These are phyloP conservation scores for Coemansia erecta DNA, from an alignment of 192 early-diverging fungal species.

Conservation along the genomic window DNA sequence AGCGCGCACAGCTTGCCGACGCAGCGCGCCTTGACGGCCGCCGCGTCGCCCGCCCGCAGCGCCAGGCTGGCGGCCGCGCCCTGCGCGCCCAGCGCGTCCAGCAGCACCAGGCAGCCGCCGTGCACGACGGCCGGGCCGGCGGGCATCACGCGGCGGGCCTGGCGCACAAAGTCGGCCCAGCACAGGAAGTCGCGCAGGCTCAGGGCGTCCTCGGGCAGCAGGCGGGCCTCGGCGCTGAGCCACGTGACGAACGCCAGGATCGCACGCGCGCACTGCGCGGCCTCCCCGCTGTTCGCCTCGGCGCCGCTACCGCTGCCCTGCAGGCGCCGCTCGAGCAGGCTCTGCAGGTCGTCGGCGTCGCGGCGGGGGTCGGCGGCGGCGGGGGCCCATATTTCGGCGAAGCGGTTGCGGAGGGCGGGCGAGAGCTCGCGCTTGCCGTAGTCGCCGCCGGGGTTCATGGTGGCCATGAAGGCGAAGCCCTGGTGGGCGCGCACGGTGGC, in stretches of 20 bases:
- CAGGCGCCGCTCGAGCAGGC: constrained; percentile 63
- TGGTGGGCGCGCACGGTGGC: constrained; percentile 60
- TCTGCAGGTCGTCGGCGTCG: constrained; percentile 69
- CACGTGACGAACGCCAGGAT: constrained; percentile 85
- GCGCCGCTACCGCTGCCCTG: no score
- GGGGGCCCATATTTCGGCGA: constrained; percentile 97
- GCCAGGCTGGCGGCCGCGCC: constrained; percentile 28
- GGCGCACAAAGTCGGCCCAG: constrained; percentile 85
- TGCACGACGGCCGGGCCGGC: constrained; percentile 66
- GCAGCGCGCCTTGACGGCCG: constrained; percentile 36
- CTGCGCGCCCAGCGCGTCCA: constrained; percentile 92
- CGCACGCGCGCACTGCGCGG: constrained; percentile 50
- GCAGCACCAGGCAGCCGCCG: constrained; percentile 85
- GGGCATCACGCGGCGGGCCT: constrained; percentile 52
- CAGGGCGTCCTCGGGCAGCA: constrained; percentile 49
- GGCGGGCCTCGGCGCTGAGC: constrained; percentile 47
- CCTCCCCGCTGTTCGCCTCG: no score
- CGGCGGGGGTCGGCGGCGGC: constrained; percentile 82
- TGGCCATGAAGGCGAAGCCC: constrained; percentile 91
- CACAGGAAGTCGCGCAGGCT: constrained; percentile 89
- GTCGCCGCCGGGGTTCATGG: constrained; percentile 99
- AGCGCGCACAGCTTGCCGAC: constrained; percentile 50
- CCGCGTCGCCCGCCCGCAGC: constrained; percentile 5
- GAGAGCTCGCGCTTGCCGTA: constrained; percentile 98
- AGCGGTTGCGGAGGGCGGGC: constrained; percentile 95